These are phyloP conservation scores for Kickxella alabastrina DNA, from an alignment of 192 early-diverging fungal genomes.

Conservation along the genomic window DNA sequence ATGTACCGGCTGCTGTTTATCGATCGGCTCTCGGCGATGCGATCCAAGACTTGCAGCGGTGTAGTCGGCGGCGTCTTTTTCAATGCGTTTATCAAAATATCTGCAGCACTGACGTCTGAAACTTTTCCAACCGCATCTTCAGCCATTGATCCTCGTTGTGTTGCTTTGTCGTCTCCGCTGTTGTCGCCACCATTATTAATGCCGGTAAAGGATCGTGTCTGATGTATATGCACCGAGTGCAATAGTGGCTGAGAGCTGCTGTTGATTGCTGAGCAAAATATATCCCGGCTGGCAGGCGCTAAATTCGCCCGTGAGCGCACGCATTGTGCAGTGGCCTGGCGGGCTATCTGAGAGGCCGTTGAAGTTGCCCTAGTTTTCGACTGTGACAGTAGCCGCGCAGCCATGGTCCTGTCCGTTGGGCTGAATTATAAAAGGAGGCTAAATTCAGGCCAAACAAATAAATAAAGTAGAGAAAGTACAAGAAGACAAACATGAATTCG, in stretches of 20 bases:
- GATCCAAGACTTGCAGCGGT: conserved; percentile 15
- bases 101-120: not conserved
- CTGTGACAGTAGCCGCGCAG: not conserved
- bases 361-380: not conserved
- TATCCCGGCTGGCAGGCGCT: too few species aligned
- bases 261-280: not conserved
- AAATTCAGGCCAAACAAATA: not conserved
- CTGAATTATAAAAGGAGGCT: too few species aligned
- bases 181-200: too few species aligned
- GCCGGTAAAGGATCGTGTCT: too few species aligned
- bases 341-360: not conserved
- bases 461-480: not conserved
- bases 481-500: not conserved
- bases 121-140: too few species aligned
- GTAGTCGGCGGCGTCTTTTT: conserved; percentile 8
- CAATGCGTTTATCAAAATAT: conserved; percentile 17
- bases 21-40: conserved; percentile 26
- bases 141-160: too few species aligned
- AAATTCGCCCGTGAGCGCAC: too few species aligned
- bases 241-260: too few species aligned
- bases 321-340: not conserved
- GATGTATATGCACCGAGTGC: too few species aligned
- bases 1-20: conserved; percentile 17
- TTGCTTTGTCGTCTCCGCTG: too few species aligned
- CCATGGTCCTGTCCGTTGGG: too few species aligned